Conservation (phyloP, 805 yeast species). For the Kockiozyma suomiensis region DNA sequence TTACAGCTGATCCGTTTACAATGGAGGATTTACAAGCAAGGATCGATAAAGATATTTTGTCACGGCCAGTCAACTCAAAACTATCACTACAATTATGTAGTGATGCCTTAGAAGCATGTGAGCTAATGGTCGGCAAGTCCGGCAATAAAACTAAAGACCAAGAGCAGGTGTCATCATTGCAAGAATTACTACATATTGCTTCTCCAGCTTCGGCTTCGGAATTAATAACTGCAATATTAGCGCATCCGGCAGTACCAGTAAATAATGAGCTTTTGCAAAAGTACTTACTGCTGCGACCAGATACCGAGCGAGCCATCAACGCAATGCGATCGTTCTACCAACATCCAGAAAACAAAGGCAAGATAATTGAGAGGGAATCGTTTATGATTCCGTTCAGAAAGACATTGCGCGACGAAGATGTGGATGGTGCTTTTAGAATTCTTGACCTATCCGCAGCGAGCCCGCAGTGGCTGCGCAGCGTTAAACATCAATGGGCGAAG, state of each 20-base stretch:
- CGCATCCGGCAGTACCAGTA: constrained; percentile 24
- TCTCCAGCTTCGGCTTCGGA: constrained; percentile 11
- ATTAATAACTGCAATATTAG: constrained; percentile 26
- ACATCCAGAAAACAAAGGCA: constrained; percentile 9
- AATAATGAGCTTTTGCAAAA: constrained; percentile 20
- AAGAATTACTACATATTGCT: neutral
- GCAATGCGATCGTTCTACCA: constrained; percentile 31
- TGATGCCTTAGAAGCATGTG: constrained; percentile 24
- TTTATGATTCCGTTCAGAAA: constrained; percentile 67
- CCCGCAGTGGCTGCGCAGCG: constrained; percentile 49
- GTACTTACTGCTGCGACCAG: constrained; percentile 34
- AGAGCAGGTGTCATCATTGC: neutral
- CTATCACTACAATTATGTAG: constrained; percentile 8
- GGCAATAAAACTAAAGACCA: neutral
- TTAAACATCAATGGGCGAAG: constrained; percentile 43
- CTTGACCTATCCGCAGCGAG: constrained; percentile 66
- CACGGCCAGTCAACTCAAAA: neutral
- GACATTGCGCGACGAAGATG: constrained; percentile 60
- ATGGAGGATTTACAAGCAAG: constrained; percentile 4
- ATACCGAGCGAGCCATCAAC: constrained; percentile 22
- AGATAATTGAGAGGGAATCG: constrained; percentile 16
- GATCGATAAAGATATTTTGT: constrained; percentile 9
- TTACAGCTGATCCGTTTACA: constrained; percentile 15
- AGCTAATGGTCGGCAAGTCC: constrained; percentile 4
- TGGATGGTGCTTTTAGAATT: constrained; percentile 57